Evolutionary conservation across 148 eudicot genomes (phyloP), one percentile per base, ranked within the genome.

Genomic region (Persicaria maculosa): DNA sequence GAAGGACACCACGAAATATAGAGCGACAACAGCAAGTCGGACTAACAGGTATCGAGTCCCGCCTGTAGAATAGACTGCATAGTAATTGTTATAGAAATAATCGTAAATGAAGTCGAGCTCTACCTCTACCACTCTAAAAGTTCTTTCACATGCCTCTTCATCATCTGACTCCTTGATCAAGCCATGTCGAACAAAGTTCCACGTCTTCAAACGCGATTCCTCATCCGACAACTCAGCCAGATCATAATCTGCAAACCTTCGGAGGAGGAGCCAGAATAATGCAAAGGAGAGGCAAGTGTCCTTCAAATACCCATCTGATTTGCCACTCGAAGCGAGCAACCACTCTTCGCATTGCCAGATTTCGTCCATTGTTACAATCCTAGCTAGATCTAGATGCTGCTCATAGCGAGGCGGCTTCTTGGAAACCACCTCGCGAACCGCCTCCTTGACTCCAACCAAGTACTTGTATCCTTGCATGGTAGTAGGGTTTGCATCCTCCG

Each of bases 61-160:
- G 47, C 47, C 77, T 47, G 16, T 12, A 44, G 50, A 48, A 36
- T 59, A 67, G 44, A 74, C 50, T 53, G 47, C 25, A 22, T 73
- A 73, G 61, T 53, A 73, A 19, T 54, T 73, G 6, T 43, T 73
- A 12, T 73, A 73, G 25, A 73, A 73, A 4, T 53, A 73, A 10
- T 73, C 75, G 25, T 73, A 52, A 16, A 73, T 46, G 45, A 73
- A 73, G 15, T 73, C 61, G 65, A 73, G 75, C 47, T 73, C 75
- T 6, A 73, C 64, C 36, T 54, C 75, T 11, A 73, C 47, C 11
- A 73, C 75, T 43, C 65, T 53, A 15, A 73, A 73, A 36, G 47
- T 64, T 54, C 75, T 54, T 43, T 73, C 74, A 14, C 46, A 65
- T 4, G 45, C 46, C 43, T 65, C 20, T 0, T 43, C 70, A 40